A percentile compares a stretch with the other conserved stretches of the same genome.
These are phyloP conservation scores for Colletotrichum sp. DNA, from an alignment of 2,329 filamentous ascomycete genomes.

Conservation along the genomic window DNA sequence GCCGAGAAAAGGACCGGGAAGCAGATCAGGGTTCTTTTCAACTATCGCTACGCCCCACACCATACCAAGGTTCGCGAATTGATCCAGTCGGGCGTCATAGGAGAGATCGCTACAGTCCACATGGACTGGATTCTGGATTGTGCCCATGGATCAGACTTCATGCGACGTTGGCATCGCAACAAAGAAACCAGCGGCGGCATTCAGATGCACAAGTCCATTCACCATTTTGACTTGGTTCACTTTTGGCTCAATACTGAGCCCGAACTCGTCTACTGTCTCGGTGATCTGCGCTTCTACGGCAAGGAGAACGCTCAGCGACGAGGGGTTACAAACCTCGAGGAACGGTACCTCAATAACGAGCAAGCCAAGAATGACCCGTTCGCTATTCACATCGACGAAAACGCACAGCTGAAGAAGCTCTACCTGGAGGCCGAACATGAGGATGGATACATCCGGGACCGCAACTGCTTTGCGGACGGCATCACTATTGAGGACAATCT, in stretches of 20 bases:
- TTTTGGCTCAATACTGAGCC: conserved; percentile 65
- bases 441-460: conserved; percentile 52
- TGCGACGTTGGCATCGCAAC: conserved; percentile 68
- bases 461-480: conserved; percentile 52
- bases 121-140: conserved; percentile 71
- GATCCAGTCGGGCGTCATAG: conserved; percentile 58
- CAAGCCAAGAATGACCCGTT: conserved; percentile 49
- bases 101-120: conserved; percentile 60
- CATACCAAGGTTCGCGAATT: conserved; percentile 65
- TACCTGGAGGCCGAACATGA: conserved; percentile 54
- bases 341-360: conserved; percentile 42
- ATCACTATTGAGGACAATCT: conserved; percentile 56
- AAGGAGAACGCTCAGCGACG: conserved; percentile 63
- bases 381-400: conserved; percentile 45
- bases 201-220: conserved; percentile 66
- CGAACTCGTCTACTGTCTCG: conserved; percentile 61
- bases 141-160: conserved; percentile 66
- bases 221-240: conserved; percentile 68
- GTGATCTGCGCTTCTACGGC: conserved; percentile 65
- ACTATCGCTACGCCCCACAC: conserved; percentile 70
- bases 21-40: conserved; percentile 64
- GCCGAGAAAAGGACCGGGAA: conserved; percentile 50
- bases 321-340: conserved; percentile 44
- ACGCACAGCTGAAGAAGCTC: conserved; percentile 45
- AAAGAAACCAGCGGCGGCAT: conserved; percentile 64